Percentiles rank a stretch among this genome's conserved stretches.
Evolutionary conservation across 371 early-diverging fungal genomes (phyloP).

Genomic region (Rhizopus arrhizus): DNA sequence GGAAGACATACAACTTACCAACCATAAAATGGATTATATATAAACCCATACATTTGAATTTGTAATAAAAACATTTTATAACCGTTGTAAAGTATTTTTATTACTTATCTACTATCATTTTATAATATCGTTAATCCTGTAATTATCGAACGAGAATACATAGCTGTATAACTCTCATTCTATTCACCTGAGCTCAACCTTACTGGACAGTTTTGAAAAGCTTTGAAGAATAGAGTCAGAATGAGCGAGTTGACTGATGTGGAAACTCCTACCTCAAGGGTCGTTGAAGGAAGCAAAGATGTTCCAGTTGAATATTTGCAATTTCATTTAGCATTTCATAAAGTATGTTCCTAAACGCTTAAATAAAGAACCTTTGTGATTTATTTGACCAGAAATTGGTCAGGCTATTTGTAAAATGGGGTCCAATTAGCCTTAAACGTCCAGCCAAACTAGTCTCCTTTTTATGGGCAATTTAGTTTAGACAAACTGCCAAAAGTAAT

Average conservation of each 20-base stretch:
- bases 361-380: constrained; percentile 16
- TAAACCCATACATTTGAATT: constrained; percentile 19
- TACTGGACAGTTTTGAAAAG: constrained; percentile 18
- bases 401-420: constrained; percentile 12
- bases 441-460: constrained; percentile 2
- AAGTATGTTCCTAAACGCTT: constrained; percentile 11
- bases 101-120: constrained; percentile 10
- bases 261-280: constrained; percentile 21
- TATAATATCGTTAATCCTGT: constrained; percentile 18
- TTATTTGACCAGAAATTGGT: constrained; percentile 22
- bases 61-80: constrained; percentile 21
- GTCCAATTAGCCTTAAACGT: background rate
- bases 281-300: constrained; percentile 21
- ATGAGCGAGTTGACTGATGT: constrained; percentile 20
- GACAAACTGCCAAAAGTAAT: constrained; percentile 3
- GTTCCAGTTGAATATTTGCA: constrained; percentile 21
- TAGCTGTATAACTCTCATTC: constrained; percentile 20
- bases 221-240: constrained; percentile 25
- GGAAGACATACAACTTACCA: constrained; percentile 26
- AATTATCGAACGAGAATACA: constrained; percentile 21
- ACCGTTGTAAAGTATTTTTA: constrained; percentile 18
- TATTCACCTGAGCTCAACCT: constrained; percentile 25
- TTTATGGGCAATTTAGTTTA: constrained; percentile 4
- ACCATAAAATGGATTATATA: constrained; percentile 21
- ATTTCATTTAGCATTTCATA: constrained; percentile 20